Conservation (phyloP, 148 eudicot genomes). For the Selenicereus undatus region DNA sequence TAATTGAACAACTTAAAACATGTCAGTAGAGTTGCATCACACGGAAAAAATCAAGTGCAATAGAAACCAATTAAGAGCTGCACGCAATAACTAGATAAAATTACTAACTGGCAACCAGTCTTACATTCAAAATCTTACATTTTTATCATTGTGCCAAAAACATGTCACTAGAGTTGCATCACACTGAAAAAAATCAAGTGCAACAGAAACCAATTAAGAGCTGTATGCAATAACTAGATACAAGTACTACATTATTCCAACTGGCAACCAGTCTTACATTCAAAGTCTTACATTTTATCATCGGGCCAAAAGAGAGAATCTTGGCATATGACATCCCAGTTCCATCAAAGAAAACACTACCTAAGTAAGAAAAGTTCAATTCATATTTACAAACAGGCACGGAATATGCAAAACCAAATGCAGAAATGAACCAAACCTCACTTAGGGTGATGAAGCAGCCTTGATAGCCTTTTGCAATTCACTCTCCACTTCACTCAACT, state of each 20-base stretch:
- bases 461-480: slow-evolving; percentile 80
- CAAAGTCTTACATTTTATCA: slow-evolving; percentile 2
- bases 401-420: slow-evolving; percentile 14
- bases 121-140: not conserved
- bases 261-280: not conserved
- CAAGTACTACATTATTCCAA: slow-evolving; percentile 10
- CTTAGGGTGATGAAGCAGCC: slow-evolving; percentile 60
- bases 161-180: not conserved
- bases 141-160: not conserved
- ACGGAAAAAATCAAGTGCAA: no score
- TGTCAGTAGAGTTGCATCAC: no score
- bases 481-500: slow-evolving; percentile 58
- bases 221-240: not conserved
- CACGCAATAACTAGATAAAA: slow-evolving; percentile 1
- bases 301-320: slow-evolving; percentile 3
- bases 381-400: slow-evolving; percentile 27
- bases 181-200: not conserved
- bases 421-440: slow-evolving; percentile 6
- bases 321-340: slow-evolving; percentile 6
- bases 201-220: not conserved
- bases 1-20: no score
- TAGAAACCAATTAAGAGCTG: not conserved
- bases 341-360: slow-evolving; percentile 5
- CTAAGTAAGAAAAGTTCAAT: slow-evolving; percentile 15
- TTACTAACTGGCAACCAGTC: not conserved